phyloP scores from a whole-genome alignment of 1,139 yeast genomes.

The Zygosaccharomyces sapae region DNA sequence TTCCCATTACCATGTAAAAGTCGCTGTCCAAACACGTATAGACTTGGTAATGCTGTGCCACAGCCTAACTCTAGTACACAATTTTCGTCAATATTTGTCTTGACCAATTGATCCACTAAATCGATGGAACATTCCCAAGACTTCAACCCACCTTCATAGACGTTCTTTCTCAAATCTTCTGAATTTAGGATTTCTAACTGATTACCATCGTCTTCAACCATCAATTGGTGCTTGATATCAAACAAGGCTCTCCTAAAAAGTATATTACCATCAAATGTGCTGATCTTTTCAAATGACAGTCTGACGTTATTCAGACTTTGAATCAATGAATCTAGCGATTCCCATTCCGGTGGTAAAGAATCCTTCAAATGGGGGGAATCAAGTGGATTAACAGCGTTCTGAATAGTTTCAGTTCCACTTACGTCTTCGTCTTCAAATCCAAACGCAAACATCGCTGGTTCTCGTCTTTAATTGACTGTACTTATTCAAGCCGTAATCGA shows the following conservation, averaged over 20 bases:
- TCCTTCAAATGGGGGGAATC: conserved; percentile 26
- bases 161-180: conserved; percentile 68
- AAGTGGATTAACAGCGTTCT: conserved; percentile 34
- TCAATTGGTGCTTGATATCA: conserved; percentile 85
- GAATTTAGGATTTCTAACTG: conserved; percentile 41
- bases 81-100: conserved; percentile 5
- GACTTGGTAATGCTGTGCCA: conserved; percentile 81
- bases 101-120: conserved; percentile 39
- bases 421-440: conserved; percentile 39
- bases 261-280: conserved; percentile 40
- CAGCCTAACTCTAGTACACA: conserved; percentile 73
- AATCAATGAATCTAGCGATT: conserved; percentile 39
- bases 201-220: conserved; percentile 61
- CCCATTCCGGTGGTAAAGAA: conserved; percentile 38
- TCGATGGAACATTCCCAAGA: conserved; percentile 95
- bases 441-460: conserved; percentile 40
- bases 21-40: conserved; percentile 48
- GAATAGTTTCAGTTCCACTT: conserved; percentile 29
- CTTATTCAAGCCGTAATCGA: neutral
- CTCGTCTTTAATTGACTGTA: neutral
- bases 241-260: conserved; percentile 63
- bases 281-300: conserved; percentile 46
- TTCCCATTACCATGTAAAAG: conserved; percentile 24
- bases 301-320: conserved; percentile 44
- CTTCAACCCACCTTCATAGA: conserved; percentile 92